Evolutionary conservation across 352 stramenopile species (phyloP), one percentile per base, ranked within the genome.

Genomic region (Phytopythium helicoides): DNA sequence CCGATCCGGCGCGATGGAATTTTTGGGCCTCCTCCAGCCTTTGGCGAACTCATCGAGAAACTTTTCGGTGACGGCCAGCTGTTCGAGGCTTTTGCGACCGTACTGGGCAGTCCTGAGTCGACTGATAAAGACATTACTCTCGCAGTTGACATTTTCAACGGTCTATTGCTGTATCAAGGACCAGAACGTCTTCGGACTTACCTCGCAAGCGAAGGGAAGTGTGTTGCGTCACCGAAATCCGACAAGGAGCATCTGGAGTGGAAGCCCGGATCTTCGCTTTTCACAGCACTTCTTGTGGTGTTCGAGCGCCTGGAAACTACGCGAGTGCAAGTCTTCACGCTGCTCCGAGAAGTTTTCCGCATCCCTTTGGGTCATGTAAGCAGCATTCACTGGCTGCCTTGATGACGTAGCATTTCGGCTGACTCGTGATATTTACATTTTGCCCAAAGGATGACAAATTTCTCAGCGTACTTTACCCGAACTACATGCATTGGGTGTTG

Each of bases 401-500:
- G 5, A 9, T 33, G 9, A 10, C 5, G 28, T 9, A 33, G 5
- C 28, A 5, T 9, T 5, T 33, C 9, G 28, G 5, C 28, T 33
- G 28, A 33, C 28, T 33, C 28, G 9, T 33, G 28, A 5, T 33
- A 33, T 33, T 33, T 33, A 9, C 28, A 10, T 5, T 9, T 33
- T 11, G 22, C 25, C 56, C 45, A 47, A 47, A 89, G 71, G 84
- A 94, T 59, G 81, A 94, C 78, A 91, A 91, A 50, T 94, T 92
- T 56, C 65, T 94, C 40, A 87, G 81, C 56, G 81, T 94, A 44
- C 56, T 94, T 28, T 94, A 94, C 49, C 80, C 81, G 34, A 92
- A 90, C 65, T 94, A 94, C 60, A 92, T 92, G 57, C 78, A 86
- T 19, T 94, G 84, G 84, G 42, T 92, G 46, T 62, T 94, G 12